Evolutionary conservation across 129 eudicot species (phyloP).

Genomic region (Oenanthe sinensis): DNA sequence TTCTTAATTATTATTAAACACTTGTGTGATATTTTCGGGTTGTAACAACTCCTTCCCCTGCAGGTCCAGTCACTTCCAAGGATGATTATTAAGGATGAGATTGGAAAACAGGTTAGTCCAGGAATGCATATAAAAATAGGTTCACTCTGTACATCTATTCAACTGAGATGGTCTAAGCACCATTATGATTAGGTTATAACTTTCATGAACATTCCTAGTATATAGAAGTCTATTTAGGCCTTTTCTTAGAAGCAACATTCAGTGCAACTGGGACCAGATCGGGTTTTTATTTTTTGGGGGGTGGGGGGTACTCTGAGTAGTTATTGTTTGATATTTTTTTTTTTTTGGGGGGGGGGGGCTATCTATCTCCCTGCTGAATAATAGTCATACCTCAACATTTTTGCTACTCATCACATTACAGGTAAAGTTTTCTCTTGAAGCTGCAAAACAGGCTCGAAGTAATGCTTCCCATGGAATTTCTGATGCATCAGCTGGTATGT

Average conservation of each 20-base stretch:
- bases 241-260: background rate
- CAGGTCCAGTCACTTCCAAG: constrained; percentile 99
- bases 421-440: constrained; percentile 91
- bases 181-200: background rate
- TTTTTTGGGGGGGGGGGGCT: no score
- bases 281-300: no score
- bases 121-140: background rate
- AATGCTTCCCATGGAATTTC: constrained; percentile 67
- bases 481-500: constrained; percentile 74
- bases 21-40: constrained; percentile 8
- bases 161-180: background rate
- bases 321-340: background rate
- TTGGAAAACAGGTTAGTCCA: constrained; percentile 84
- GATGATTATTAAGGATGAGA: constrained; percentile 93
- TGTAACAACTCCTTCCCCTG: constrained; percentile 19
- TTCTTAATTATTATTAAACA: background rate
- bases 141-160: constrained; percentile 1
- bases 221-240: background rate
- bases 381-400: background rate
- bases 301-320: background rate
- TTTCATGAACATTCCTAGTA: background rate
- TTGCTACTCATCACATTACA: constrained; percentile 19
- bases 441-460: constrained; percentile 68
- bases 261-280: background rate
- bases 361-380: background rate